phyloP scores from a whole-genome alignment of 345 rosid species.

The Capsella bursapastoris region DNA sequence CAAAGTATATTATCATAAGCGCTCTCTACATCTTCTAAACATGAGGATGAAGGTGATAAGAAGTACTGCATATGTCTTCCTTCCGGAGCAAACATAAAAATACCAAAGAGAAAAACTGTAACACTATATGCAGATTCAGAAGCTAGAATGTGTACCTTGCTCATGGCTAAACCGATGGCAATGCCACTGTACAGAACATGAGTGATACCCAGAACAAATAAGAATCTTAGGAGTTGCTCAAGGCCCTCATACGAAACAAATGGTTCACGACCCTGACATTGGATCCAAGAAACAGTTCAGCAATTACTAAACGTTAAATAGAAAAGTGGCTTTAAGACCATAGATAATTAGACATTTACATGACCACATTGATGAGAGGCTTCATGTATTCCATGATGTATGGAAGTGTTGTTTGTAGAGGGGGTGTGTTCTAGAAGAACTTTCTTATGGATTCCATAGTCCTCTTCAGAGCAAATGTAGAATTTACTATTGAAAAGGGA shows the following conservation, averaged over 20 bases:
- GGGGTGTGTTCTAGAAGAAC: slow-evolving; percentile 50
- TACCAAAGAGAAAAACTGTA: neutral
- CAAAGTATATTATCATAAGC: neutral
- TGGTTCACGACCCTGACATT: slow-evolving; percentile 83
- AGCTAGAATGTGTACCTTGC: slow-evolving; percentile 64
- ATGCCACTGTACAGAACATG: slow-evolving; percentile 89
- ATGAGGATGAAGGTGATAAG: neutral
- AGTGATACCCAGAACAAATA: slow-evolving; percentile 88
- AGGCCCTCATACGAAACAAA: slow-evolving; percentile 86
- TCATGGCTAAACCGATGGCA: slow-evolving; percentile 91
- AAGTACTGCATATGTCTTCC: neutral
- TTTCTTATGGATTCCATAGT: slow-evolving; percentile 51
- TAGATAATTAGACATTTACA: slow-evolving; percentile 49
- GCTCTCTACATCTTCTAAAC: slow-evolving; percentile 1
- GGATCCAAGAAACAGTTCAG: slow-evolving; percentile 26
- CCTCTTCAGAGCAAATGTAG: slow-evolving; percentile 78
- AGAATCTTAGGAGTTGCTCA: slow-evolving; percentile 85
- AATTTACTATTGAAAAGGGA: slow-evolving; percentile 87
- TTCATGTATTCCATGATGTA: slow-evolving; percentile 56
- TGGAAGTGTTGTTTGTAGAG: slow-evolving; percentile 51
- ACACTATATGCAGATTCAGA: slow-evolving; percentile 25
- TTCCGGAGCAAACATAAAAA: neutral
- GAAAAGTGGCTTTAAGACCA: neutral
- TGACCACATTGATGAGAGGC: slow-evolving; percentile 71
- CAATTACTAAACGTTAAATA: neutral